Evolutionary conservation across 371 early-diverging fungal genomes (phyloP), one percentile per base, ranked within the genome.

Genomic region (Mortierella sp.): DNA sequence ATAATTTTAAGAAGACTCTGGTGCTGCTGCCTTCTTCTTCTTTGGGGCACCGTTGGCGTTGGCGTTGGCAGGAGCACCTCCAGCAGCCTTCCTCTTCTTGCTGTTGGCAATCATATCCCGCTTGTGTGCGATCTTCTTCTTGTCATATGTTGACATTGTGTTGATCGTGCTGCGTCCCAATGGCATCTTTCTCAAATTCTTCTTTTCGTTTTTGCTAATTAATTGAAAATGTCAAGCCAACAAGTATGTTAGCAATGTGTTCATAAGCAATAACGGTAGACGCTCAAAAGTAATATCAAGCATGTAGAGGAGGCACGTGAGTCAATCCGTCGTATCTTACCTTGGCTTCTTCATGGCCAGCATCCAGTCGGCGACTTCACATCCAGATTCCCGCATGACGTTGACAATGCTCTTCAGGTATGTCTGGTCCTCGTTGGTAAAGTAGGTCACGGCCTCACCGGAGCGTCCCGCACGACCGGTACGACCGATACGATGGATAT

Each of bases 331-430:
- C n/a, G n/a, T n/a, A 4, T 11, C 64, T 48, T 87, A 91, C 91
- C 86, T 92, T 74, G 94, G 91, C 64, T 92, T 94, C 77, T 95
- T 94, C 71, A 99, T 85, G 63, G 90, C 75, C 73, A 98, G 82
- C 98, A 99, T 98, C 98, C 98, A 99, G 44, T 98, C 98, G 34
- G 97, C 97, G 2, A 99, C 95, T 11, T 97, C 95, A 85, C 98
- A 97, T 4, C 98, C 99, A 34, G 96, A 96, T 76, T 95, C 94
- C 65, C 91, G 90, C 98, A 99, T 98, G 8, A 99, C 98, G 85
- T 98, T 98, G 44, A 96, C 99, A 71, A 99, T 93, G 70, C 93
- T 94, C 77, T 93, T 94, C 74, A 98, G 85, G 80, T 96, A 96
- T 1, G 92, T 92, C 43, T 93, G 93, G 81, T 98, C 99, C n/a